Percentiles rank a stretch among this genome's conserved stretches.
Evolutionary conservation across 345 rosid species (phyloP).

Genomic region (Euclidium syriacum): DNA sequence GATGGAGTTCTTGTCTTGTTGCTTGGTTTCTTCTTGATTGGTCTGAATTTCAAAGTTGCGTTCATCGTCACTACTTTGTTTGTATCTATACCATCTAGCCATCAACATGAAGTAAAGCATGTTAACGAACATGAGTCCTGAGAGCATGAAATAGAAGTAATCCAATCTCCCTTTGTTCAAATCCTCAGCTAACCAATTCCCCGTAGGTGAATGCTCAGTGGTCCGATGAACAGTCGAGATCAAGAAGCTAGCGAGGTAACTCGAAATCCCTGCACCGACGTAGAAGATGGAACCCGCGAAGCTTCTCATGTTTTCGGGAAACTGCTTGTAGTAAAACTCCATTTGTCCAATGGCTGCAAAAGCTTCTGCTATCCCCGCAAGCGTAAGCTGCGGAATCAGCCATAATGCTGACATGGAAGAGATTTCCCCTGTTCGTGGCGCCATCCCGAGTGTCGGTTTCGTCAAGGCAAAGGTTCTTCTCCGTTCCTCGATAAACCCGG

Average conservation of each 20-base stretch:
- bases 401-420: constrained; percentile 51
- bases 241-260: constrained; percentile 37
- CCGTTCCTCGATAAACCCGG: constrained; percentile 41
- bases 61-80: constrained; percentile 4
- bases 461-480: constrained; percentile 41
- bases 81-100: constrained; percentile 38
- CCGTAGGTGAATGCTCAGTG: constrained; percentile 22
- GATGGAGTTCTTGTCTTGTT: constrained; percentile 23
- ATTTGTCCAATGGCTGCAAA: constrained; percentile 34
- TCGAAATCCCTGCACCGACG: constrained; percentile 30
- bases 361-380: constrained; percentile 50
- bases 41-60: constrained; percentile 7
- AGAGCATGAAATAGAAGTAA: constrained; percentile 40
- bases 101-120: constrained; percentile 31
- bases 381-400: constrained; percentile 47
- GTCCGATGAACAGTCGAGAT: constrained; percentile 28
- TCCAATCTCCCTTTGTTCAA: constrained; percentile 41
- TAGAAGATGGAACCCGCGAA: constrained; percentile 33
- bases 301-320: constrained; percentile 50
- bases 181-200: constrained; percentile 37
- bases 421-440: constrained; percentile 36
- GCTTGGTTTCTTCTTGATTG: constrained; percentile 20
- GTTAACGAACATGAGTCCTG: constrained; percentile 28
- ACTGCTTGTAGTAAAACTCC: constrained; percentile 53
- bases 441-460: constrained; percentile 46